A percentile compares a stretch with the other conserved stretches of the same genome.
Conservation (phyloP, 768 basidiomycete species). For the Tricholoma furcatifolium region DNA sequence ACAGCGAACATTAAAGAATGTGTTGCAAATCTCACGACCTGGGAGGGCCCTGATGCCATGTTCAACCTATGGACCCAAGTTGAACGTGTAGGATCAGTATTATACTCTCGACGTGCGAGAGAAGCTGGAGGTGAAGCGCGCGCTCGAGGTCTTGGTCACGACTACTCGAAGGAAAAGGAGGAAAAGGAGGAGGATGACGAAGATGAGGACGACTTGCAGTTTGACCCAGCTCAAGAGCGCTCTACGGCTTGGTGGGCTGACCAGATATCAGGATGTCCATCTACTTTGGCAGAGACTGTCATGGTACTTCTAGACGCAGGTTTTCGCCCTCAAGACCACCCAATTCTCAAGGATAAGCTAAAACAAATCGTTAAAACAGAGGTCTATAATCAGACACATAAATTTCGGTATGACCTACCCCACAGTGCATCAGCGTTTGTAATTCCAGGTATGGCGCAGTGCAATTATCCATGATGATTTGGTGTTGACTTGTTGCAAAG, state of each 20-base stretch:
- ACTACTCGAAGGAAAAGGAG: constrained; percentile 39
- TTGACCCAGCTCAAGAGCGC: constrained; percentile 28
- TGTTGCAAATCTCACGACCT: constrained; percentile 39
- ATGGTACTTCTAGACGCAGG: constrained; percentile 59
- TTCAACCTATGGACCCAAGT: constrained; percentile 39
- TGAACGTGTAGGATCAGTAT: constrained; percentile 33
- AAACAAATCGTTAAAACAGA: constrained; percentile 43
- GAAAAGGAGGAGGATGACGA: constrained; percentile 34
- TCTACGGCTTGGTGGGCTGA: constrained; percentile 76
- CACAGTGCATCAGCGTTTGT: constrained; percentile 63
- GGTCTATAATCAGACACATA: constrained; percentile 40
- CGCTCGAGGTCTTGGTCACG: constrained; percentile 37
- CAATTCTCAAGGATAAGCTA: constrained; percentile 54
- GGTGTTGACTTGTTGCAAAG: constrained; percentile 29
- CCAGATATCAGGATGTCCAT: constrained; percentile 59
- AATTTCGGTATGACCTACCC: constrained; percentile 48
- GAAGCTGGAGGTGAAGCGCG: constrained; percentile 38
- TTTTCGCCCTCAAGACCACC: constrained; percentile 48
- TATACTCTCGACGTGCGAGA: constrained; percentile 31
- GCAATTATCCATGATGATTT: neutral
- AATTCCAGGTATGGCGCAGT: constrained; percentile 50
- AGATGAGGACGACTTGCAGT: constrained; percentile 34
- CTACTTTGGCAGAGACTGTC: constrained; percentile 60
- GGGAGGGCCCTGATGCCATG: constrained; percentile 44
- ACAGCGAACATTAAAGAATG: constrained; percentile 32